Base-by-base conservation (phyloP, 768 basidiomycete genomes). In the Hebeloma cylindrosporum region DNA sequence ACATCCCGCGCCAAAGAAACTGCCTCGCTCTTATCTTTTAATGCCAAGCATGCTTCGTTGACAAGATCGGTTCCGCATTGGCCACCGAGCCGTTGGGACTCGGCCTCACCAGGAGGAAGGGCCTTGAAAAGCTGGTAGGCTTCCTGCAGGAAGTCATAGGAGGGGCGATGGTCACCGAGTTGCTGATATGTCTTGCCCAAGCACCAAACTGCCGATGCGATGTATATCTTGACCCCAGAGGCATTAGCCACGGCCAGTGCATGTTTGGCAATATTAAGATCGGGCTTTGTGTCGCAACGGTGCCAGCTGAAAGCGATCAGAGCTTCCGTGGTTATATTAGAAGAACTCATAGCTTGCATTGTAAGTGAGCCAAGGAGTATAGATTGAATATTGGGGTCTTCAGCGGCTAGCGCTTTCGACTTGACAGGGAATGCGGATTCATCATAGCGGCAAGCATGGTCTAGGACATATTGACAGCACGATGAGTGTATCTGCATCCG, bases 31-130 rank as follows among this genome's bases (percentile, higher is more conserved):
- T 46, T 31, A 28, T 30, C 28, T n/a, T 31, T 25, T 6, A 44
- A 27, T 22, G 20, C 45, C 10, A 39, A 27, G 21, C 45, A 31
- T 23, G 29, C 45, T 31, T 22, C 20, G 29, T 39, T 25, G 18
- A 46, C 45, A n/a, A 46, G 38, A 32, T 46, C 45, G 10, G 9
- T 31, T 4, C 45, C 45, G 10, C 45, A 46, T 33, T 46, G 45
- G 28, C 36, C 27, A 26, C 37, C 36, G 14, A 45, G 36, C 16
- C 27, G 35, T 23, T 18, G 44, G 13, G 26, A 23, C 13, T 43
- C 7, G 13, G 18, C 16, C 11, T 38, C 37, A 38, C 14, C 31
- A n/a, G 10, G 27, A 7, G 26, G 17, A 13, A 45, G 28, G 27
- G 45, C 21, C 7, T 46, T 33, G 45, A 46, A 46, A 30, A 46